Conservation (phyloP, 805 yeast genomes). For the Zygosaccharomyces lentus region DNA sequence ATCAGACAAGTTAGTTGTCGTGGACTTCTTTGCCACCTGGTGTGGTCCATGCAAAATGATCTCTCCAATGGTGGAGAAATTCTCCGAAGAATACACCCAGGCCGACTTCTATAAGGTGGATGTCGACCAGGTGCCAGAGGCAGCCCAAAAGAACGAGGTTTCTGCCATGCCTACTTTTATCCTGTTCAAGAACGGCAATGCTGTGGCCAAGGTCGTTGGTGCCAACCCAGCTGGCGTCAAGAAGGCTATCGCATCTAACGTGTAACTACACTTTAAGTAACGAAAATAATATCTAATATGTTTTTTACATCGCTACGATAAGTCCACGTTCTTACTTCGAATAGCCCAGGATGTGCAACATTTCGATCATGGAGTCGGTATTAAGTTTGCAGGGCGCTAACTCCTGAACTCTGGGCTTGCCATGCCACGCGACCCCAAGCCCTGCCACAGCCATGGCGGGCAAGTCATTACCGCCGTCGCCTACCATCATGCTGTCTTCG, state of each 20-base stretch:
- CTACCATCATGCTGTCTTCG: constrained; percentile 69
- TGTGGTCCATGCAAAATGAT: constrained; percentile 99
- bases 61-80: constrained; percentile 87
- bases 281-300: not conserved
- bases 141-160: constrained; percentile 62
- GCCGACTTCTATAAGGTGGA: constrained; percentile 86
- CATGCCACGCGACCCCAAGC: constrained; percentile 95
- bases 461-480: constrained; percentile 96
- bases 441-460: constrained; percentile 91
- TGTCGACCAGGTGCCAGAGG: constrained; percentile 75
- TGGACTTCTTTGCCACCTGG: constrained; percentile 97
- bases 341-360: constrained; percentile 77
- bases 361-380: constrained; percentile 65
- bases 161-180: constrained; percentile 65
- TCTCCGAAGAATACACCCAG: constrained; percentile 55
- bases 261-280: constrained; percentile 30
- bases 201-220: constrained; percentile 77
- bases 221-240: constrained; percentile 85
- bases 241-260: constrained; percentile 54
- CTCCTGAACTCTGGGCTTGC: constrained; percentile 85
- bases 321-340: constrained; percentile 13
- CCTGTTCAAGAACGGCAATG: constrained; percentile 78
- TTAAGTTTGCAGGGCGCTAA: constrained; percentile 82
- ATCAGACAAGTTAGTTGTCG: constrained; percentile 70
- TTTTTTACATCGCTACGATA: not conserved